Evolutionary conservation across 352 stramenopile genomes (phyloP).

Genomic region (Pythium myriotylum): DNA sequence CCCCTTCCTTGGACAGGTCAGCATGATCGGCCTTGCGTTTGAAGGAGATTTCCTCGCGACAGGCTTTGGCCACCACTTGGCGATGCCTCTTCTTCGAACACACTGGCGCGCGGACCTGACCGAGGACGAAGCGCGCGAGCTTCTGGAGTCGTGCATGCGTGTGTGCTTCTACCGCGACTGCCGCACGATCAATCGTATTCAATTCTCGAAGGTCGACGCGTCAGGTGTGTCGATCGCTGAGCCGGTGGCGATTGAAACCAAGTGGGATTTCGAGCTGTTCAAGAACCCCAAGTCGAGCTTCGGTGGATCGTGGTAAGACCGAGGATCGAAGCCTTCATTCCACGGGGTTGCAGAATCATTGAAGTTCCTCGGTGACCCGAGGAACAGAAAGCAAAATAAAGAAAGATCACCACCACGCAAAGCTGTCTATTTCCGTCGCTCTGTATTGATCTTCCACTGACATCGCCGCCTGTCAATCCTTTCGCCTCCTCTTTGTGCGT

Average conservation of each 20-base stretch:
- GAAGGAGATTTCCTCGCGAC: slow-evolving; percentile 97
- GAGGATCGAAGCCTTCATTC: too few species aligned
- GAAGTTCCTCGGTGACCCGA: too few species aligned
- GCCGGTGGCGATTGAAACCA: slow-evolving; percentile 95
- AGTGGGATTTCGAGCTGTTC: slow-evolving; percentile 92
- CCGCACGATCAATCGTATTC: slow-evolving; percentile 97
- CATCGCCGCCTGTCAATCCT: slow-evolving; percentile 19
- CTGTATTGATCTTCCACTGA: not conserved
- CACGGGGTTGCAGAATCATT: too few species aligned
- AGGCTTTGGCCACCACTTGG: slow-evolving; percentile 97
- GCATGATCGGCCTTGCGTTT: slow-evolving; percentile 97
- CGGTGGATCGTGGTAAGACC: slow-evolving; percentile 85
- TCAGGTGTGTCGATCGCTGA: slow-evolving; percentile 91
- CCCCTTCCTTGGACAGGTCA: slow-evolving; percentile 96
- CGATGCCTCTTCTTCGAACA: slow-evolving; percentile 96
- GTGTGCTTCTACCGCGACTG: slow-evolving; percentile 99
- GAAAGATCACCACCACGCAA: not conserved
- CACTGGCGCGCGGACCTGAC: slow-evolving; percentile 93
- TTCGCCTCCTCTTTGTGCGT: slow-evolving; percentile 44
- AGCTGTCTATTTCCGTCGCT: not conserved
- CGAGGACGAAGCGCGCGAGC: slow-evolving; percentile 91
- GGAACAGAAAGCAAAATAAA: not conserved
- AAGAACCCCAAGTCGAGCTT: slow-evolving; percentile 89
- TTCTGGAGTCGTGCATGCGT: slow-evolving; percentile 98
- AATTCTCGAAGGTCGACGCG: slow-evolving; percentile 95